A percentile compares a stretch with the other conserved stretches of the same genome.
These are phyloP conservation scores for Auricularia auricula-judae DNA, from an alignment of 768 basidiomycete species.

Conservation along the genomic window DNA sequence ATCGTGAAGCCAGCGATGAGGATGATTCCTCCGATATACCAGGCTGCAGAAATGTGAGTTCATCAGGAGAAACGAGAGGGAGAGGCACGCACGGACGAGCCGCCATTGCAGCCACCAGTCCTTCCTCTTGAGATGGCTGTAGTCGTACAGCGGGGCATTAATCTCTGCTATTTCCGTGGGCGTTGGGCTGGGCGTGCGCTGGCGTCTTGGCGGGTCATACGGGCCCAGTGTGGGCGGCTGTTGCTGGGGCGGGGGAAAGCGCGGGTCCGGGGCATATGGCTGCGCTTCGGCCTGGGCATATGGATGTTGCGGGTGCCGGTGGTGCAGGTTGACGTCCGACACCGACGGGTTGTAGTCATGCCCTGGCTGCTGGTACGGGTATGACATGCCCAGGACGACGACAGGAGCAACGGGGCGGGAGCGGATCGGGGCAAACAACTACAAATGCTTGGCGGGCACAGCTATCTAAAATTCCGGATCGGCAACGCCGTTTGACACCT, in stretches of 20 bases:
- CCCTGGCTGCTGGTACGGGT: not conserved
- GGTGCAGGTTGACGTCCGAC: not conserved
- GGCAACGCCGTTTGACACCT: too few species aligned
- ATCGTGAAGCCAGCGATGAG: slow-evolving; percentile 39
- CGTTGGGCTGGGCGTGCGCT: not conserved
- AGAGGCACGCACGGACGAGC: not conserved
- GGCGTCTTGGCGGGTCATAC: not conserved
- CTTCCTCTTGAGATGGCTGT: not conserved
- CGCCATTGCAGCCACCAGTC: not conserved
- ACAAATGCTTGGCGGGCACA: too few species aligned
- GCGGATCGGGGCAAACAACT: too few species aligned
- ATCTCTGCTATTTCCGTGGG: not conserved
- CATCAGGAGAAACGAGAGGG: not conserved
- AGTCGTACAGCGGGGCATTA: not conserved
- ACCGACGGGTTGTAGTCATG: not conserved
- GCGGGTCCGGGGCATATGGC: not conserved
- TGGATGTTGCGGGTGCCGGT: not conserved
- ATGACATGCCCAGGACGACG: not conserved
- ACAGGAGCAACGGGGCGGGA: too few species aligned
- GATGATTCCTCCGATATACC: slow-evolving; percentile 30
- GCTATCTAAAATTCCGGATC: too few species aligned
- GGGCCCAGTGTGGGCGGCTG: not conserved
- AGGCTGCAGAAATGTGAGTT: slow-evolving; percentile 9
- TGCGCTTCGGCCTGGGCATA: not conserved
- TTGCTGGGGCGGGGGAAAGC: not conserved